These are phyloP conservation scores for Mucor sp. DNA, from an alignment of 371 early-diverging fungal species.

Conservation along the genomic window DNA sequence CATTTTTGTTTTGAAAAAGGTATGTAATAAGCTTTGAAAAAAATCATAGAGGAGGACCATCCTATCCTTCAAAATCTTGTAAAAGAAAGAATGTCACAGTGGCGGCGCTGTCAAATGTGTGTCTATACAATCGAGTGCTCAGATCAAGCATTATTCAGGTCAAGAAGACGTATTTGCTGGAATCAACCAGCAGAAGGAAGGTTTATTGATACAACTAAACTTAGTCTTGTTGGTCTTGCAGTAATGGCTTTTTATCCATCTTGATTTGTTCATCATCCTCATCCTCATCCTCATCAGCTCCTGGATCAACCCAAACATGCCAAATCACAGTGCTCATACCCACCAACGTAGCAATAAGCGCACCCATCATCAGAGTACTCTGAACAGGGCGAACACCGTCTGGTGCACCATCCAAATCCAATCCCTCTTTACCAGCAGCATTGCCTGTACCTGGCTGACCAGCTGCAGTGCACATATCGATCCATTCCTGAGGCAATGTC, in stretches of 20 bases:
- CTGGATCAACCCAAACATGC: constrained; percentile 51
- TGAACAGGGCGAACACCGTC: constrained; percentile 48
- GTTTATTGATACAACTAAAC: background rate
- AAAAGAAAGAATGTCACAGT: constrained; percentile 1
- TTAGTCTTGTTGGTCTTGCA: constrained; percentile 1
- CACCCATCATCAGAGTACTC: constrained; percentile 57
- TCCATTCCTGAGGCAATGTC: constrained; percentile 30
- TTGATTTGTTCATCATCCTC: constrained; percentile 4
- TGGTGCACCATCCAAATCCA: constrained; percentile 50
- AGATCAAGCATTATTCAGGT: background rate
- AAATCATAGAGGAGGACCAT: background rate
- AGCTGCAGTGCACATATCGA: constrained; percentile 52
- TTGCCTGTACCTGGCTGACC: constrained; percentile 48
- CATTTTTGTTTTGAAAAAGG: constrained; percentile 17
- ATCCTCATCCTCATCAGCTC: constrained; percentile 28
- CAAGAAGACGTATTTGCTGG: background rate
- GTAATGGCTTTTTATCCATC: background rate
- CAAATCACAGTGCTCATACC: constrained; percentile 71
- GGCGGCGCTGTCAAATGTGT: background rate
- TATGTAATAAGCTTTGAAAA: background rate
- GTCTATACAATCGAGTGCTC: too few relatives aligned
- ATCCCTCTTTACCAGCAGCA: constrained; percentile 63
- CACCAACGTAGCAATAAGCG: constrained; percentile 63
- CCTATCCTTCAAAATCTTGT: background rate
- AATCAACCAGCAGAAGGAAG: background rate